These are phyloP conservation scores for Malassezia obtusa DNA, from an alignment of 1,284 basidiomycete genomes.

Conservation along the genomic window DNA sequence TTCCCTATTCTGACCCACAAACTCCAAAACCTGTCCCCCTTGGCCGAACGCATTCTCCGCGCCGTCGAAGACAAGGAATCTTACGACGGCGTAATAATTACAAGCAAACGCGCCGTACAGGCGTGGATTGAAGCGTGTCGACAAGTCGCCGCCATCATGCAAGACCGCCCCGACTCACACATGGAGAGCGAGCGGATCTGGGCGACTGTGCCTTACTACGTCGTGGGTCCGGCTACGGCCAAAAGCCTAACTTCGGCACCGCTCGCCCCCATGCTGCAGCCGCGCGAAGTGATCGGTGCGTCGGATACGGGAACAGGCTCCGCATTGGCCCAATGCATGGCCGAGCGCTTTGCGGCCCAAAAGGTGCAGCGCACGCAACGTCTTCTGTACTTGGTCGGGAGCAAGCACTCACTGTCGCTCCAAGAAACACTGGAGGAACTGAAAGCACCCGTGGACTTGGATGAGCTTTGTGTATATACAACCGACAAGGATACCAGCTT, in stretches of 20 bases:
- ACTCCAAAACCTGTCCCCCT: constrained; percentile 21
- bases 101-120: constrained; percentile 39
- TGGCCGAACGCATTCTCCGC: constrained; percentile 22
- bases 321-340: constrained; percentile 29
- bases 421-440: constrained; percentile 24
- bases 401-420: constrained; percentile 33
- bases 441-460: constrained; percentile 21
- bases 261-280: constrained; percentile 25
- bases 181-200: constrained; percentile 9
- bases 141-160: constrained; percentile 14
- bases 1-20: constrained; percentile 32
- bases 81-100: constrained; percentile 37
- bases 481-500: constrained; percentile 29
- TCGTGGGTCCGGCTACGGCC: constrained; percentile 39
- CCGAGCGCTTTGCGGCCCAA: not conserved
- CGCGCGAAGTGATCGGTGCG: constrained; percentile 29
- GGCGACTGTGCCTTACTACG: constrained; percentile 39
- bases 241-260: constrained; percentile 22
- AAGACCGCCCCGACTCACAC: constrained; percentile 3
- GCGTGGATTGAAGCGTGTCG: constrained; percentile 32
- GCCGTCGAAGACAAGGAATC: not conserved
- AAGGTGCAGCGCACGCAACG: not conserved
- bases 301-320: constrained; percentile 34
- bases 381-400: constrained; percentile 38
- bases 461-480: constrained; percentile 37